Base-by-base conservation (phyloP, 257 asterid genomes). In the Jasminum sambac region DNA sequence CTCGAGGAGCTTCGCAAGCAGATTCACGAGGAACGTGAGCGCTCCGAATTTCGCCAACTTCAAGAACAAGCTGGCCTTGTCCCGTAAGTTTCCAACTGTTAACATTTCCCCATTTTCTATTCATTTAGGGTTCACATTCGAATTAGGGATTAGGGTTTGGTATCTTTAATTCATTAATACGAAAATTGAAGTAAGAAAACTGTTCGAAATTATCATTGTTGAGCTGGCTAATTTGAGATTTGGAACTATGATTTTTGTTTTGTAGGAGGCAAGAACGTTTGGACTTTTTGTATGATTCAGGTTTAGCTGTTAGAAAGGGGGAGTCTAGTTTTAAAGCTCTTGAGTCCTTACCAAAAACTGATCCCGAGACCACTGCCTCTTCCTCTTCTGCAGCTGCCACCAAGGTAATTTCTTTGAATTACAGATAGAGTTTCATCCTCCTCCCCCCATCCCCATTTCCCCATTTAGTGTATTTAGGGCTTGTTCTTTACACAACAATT, bases 1-100 rank as follows among this genome's bases (percentile, higher is more conserved):
- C 88, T 94, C 76, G 99, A 94, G 75, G 99, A 94, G 83, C 96
- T 94, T 68, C 89, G 87, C 11, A 91, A 91, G 81, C 98, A 93
- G 96, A 89, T 93, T 72, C 90, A 76, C 62, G 98, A 93, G 78
- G 97, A 93, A 70, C 88, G 94, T 46, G 97, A 87, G 78, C 93
- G 96, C 24, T 86, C 96, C 25, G 98, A 93, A 69, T 93, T 90
- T 80, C 95, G 98, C 70, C 92, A 83, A 68, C 93, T 93, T 63
- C 97, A 93, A 77, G 96, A 82, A 67, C 94, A 93, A 80, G 96
- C 96, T 48, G 98, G 98, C 68, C 91, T 93, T 39, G 84, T 90
- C 40, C 92, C 96, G 94, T 91, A 84, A 55, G 78, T 62, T 37
- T 40, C 23, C 23, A 4, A 12, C 43, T 39, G 41, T 57, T 57